Evolutionary conservation across 1,139 yeast species (phyloP).

Genomic region (Geotrichum aggregatum): DNA sequence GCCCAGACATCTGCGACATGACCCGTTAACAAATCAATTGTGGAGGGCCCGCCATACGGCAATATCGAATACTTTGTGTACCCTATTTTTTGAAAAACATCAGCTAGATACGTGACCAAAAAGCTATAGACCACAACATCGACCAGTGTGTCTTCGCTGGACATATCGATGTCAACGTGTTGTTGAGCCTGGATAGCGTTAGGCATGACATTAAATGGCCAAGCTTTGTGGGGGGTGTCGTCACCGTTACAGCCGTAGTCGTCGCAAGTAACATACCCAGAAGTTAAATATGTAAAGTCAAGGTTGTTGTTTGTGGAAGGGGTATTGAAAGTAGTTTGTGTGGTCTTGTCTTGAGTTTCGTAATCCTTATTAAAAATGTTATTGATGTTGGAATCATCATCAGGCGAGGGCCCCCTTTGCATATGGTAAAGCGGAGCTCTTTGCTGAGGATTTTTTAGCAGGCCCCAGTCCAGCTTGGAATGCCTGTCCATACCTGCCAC

Average conservation of each 20-base stretch:
- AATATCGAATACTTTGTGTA: constrained; percentile 23
- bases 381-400: background rate
- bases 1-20: constrained; percentile 18
- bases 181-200: constrained; percentile 61
- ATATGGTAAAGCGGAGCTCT: constrained; percentile 26
- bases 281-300: too few species aligned
- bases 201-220: constrained; percentile 59
- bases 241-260: constrained; percentile 85
- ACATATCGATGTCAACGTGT: constrained; percentile 29
- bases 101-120: constrained; percentile 56
- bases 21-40: constrained; percentile 25
- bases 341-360: too few species aligned
- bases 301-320: too few species aligned
- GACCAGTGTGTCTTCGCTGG: constrained; percentile 42
- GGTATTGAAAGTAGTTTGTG: too few species aligned
- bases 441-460: constrained; percentile 24
- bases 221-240: constrained; percentile 72
- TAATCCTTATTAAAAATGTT: too few species aligned
- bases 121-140: constrained; percentile 80
- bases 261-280: constrained; percentile 78
- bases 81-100: constrained; percentile 46
- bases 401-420: background rate
- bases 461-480: constrained; percentile 3
- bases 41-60: constrained; percentile 26
- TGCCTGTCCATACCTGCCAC: too few species aligned